Evolutionary conservation across 176 grass and related monocot species (phyloP).

Genomic region (Phoenix roebelenii): DNA sequence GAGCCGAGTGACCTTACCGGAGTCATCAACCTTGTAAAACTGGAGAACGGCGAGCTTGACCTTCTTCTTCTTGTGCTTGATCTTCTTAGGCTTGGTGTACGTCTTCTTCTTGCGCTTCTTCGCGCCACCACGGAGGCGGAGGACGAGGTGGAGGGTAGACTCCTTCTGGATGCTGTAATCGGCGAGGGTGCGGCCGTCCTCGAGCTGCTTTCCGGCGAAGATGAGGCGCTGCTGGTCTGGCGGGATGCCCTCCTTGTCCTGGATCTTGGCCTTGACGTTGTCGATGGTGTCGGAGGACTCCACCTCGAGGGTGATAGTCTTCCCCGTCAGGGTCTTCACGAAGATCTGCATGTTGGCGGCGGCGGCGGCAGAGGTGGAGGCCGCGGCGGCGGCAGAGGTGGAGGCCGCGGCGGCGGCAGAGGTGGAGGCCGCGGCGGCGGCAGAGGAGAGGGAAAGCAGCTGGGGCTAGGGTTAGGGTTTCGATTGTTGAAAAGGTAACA

Average conservation of each 20-base stretch:
- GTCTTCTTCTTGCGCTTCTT: conserved; percentile 94
- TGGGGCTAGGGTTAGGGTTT: too few species aligned
- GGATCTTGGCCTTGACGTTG: conserved; percentile 83
- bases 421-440: too few species aligned
- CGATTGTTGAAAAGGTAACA: too few species aligned
- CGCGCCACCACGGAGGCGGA: conserved; percentile 59
- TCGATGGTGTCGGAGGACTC: conserved; percentile 72
- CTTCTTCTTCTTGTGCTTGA: conserved; percentile 81
- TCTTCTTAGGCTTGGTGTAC: conserved; percentile 79
- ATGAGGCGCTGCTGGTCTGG: conserved; percentile 21
- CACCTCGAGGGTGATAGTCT: conserved; percentile 20
- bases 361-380: too few species aligned
- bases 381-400: not conserved
- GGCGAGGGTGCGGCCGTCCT: conserved; percentile 21
- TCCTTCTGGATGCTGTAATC: conserved; percentile 31
- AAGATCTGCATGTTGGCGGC: conserved; percentile 15
- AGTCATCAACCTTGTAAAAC: conserved; percentile 76
- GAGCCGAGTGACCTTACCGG: conserved; percentile 67
- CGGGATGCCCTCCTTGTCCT: conserved; percentile 72
- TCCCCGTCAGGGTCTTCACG: conserved; percentile 20
- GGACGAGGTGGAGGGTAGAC: conserved; percentile 23
- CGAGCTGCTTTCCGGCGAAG: conserved; percentile 23
- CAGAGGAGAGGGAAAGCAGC: too few species aligned
- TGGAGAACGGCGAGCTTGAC: conserved; percentile 70
- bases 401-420: not conserved